phyloP scores from a whole-genome alignment of 805 yeast genomes.

The Priceomyces fermenticarens region DNA sequence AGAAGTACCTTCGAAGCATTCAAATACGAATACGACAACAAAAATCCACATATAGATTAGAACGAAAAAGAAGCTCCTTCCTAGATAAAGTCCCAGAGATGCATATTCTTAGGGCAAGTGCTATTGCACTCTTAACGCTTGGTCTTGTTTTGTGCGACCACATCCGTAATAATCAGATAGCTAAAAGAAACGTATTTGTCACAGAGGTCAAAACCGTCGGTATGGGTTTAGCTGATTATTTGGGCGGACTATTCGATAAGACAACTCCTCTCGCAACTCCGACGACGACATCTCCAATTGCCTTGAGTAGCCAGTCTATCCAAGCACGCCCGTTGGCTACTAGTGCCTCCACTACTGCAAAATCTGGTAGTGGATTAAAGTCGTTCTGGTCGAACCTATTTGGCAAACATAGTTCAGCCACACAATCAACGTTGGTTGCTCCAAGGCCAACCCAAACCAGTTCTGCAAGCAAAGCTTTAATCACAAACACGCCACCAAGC shows the following conservation, averaged over 20 bases:
- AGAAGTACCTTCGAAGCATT: no score
- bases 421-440: no score
- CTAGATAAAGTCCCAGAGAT: no score
- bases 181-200: conserved; percentile 6
- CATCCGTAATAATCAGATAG: not conserved
- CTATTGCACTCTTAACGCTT: no score
- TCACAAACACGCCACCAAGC: not conserved
- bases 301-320: not conserved
- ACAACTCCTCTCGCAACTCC: not conserved
- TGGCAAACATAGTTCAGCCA: not conserved
- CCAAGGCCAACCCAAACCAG: not conserved
- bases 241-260: conserved; percentile 1
- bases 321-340: not conserved
- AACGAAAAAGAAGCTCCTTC: no score
- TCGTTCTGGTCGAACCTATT: conserved; percentile 5
- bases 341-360: conserved; percentile 4
- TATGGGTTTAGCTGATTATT: conserved; percentile 8
- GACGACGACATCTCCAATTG: conserved; percentile 5
- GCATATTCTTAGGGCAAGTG: no score
- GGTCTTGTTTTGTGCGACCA: no score
- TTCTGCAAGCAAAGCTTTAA: not conserved
- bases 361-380: not conserved
- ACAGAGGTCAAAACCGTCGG: conserved; percentile 9
- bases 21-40: no score
- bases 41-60: no score